Conservation (phyloP, 345 rosid genomes). For the Pistacia vera region DNA sequence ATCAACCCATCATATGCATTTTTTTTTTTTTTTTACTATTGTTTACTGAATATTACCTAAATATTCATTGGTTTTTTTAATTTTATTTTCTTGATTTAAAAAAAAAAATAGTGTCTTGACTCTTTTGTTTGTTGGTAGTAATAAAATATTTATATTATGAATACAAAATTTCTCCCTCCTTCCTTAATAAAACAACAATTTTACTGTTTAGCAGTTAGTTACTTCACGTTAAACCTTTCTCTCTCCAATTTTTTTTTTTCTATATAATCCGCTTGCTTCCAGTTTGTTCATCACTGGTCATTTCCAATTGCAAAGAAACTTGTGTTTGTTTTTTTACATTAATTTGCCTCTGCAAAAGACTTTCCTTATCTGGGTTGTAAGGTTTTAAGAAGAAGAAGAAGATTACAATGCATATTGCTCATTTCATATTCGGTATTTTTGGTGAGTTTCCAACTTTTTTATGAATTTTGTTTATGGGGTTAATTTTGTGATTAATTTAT, state of each 20-base stretch:
- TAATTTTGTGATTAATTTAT: constrained; percentile 6
- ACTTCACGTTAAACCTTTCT: background rate
- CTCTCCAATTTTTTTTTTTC: background rate
- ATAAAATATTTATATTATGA: too few species aligned
- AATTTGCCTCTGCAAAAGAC: background rate
- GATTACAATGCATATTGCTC: constrained; percentile 53
- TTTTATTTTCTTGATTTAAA: background rate
- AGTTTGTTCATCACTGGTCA: background rate
- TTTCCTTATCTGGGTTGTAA: background rate
- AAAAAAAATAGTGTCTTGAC: background rate
- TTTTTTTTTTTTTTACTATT: too few species aligned
- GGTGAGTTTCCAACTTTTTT: constrained; percentile 47
- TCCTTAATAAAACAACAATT: too few species aligned
- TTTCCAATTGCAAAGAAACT: constrained; percentile 1
- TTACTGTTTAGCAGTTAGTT: constrained; percentile 17
- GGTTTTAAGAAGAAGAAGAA: too few species aligned
- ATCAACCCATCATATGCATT: too few species aligned
- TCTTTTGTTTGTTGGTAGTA: too few species aligned
- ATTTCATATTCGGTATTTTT: constrained; percentile 84
- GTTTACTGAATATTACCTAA: too few species aligned
- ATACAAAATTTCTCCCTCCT: background rate
- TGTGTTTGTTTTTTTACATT: background rate
- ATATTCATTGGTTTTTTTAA: too few species aligned
- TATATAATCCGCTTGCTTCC: constrained; percentile 30
- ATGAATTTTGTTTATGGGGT: background rate